These are phyloP conservation scores for Pachyrhizus erosus DNA, from an alignment of 306 rosid species.

Conservation along the genomic window DNA sequence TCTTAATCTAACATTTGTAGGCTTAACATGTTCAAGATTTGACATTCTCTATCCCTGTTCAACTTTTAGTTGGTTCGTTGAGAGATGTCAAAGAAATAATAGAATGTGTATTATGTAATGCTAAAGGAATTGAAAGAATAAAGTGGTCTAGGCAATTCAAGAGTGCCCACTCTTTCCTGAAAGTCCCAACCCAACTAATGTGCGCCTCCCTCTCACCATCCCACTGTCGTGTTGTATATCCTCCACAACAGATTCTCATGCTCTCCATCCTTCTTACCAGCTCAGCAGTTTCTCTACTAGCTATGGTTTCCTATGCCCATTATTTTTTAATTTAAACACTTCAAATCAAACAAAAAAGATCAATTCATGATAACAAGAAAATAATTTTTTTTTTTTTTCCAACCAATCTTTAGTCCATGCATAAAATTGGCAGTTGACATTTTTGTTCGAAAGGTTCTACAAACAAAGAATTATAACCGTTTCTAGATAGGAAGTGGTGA, in stretches of 20 bases:
- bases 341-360: neutral
- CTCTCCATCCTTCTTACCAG: neutral
- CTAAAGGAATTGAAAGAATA: neutral
- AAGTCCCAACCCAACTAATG: neutral
- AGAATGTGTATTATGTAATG: neutral
- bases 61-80: constrained; percentile 13
- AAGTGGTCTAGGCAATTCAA: neutral
- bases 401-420: neutral
- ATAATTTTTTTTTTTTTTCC: too few relatives aligned
- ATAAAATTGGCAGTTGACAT: neutral
- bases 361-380: neutral
- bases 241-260: neutral
- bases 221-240: neutral
- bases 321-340: neutral
- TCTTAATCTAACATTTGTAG: constrained; percentile 30
- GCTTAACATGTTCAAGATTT: constrained; percentile 18
- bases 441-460: constrained; percentile 8
- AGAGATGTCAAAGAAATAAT: neutral
- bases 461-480: neutral
- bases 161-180: neutral
- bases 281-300: neutral
- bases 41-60: neutral
- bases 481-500: neutral
- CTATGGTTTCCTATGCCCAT: neutral
- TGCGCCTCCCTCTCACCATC: neutral